phyloP scores from a whole-genome alignment of 192 early-diverging fungal species.

The Jimgerdemannia lactiflua region DNA sequence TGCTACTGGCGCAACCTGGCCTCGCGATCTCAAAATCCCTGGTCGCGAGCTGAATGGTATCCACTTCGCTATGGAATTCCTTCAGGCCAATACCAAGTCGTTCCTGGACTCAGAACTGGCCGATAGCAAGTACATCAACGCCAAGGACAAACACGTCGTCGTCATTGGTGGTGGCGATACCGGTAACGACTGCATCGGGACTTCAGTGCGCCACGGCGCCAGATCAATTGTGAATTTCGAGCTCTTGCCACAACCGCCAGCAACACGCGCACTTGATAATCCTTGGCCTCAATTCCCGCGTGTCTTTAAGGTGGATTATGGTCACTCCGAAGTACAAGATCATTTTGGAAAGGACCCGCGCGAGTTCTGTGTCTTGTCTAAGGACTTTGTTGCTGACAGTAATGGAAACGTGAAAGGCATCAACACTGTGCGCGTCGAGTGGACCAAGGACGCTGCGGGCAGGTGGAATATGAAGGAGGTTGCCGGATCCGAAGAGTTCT shows the following conservation, averaged over 20 bases:
- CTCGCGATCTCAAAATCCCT: conserved; percentile 90
- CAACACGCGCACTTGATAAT: conserved; percentile 79
- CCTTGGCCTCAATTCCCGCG: conserved; percentile 98
- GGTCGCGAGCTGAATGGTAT: conserved; percentile 85
- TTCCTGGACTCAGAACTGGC: conserved; percentile 78
- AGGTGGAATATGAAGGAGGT: conserved; percentile 92
- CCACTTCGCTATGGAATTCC: conserved; percentile 99
- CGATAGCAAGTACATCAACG: conserved; percentile 75
- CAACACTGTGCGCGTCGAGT: conserved; percentile 94
- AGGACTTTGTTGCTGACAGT: conserved; percentile 88
- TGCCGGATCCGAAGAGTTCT: conserved; percentile 79
- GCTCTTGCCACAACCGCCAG: conserved; percentile 92
- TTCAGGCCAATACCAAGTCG: conserved; percentile 86
- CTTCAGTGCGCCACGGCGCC: conserved; percentile 90
- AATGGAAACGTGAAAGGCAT: conserved; percentile 83
- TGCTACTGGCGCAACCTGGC: conserved; percentile 97
- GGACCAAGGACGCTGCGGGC: conserved; percentile 78
- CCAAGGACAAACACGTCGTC: conserved; percentile 90
- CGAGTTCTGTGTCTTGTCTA: conserved; percentile 93
- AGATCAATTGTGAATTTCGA: conserved; percentile 95
- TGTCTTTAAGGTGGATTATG: conserved; percentile 95
- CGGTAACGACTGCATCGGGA: conserved; percentile 95
- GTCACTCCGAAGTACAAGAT: conserved; percentile 87
- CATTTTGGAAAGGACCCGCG: conserved; percentile 94
- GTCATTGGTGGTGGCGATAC: conserved; percentile 99